Evolutionary conservation across 1,284 basidiomycete genomes (phyloP), one percentile per base, ranked within the genome.

Genomic region (Cutaneotrichosporon cutaneum): DNA sequence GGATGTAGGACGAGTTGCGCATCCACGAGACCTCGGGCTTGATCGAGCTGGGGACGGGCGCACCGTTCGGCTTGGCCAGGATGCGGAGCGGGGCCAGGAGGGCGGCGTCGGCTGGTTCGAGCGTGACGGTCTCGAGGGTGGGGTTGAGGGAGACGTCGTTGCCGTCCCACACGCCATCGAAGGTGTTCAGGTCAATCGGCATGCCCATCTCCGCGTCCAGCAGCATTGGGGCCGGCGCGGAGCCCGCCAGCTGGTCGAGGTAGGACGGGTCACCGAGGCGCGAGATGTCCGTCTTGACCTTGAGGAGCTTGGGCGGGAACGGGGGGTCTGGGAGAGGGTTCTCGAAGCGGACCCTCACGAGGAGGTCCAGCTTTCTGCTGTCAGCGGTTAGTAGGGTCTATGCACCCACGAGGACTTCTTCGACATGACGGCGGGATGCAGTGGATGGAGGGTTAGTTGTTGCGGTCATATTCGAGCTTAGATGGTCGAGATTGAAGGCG

Each of bases 151-250:
- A 82, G 59, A 85, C 83, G 76, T 89, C 87, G 70, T 88, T 84
- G 51, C 90, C 89, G 58, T 90, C 88, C 90, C 92, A 92, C 21
- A 92, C 79, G 36, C 86, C 89, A 54, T 90, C 88, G 83, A 87
- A 94, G 63, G 84, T 84, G 24, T 89, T 88, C 54, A 95, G 79
- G 74, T 96, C 90, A 24, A 97, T 80, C 0, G 93, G 92, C 92
- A 97, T 94, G 1, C 94, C 94, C 72, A 89, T 88, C 76, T 97
- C 94, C 1, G 90, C 89, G 71, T 97, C 94, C 1, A 95, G 88
- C 63, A 96, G 88, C 90, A 97, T 92, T 0, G 94, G 92, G 11
- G 95, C 77, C 0, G 89, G 88, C 7, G 87, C 86, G 52, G 90
- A 89, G 54, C 88, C 86, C 1, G 90, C 89, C 47, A 96, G 81